phyloP scores from a whole-genome alignment of 495 filamentous ascomycete species.

The Lepidopterella palustris region DNA sequence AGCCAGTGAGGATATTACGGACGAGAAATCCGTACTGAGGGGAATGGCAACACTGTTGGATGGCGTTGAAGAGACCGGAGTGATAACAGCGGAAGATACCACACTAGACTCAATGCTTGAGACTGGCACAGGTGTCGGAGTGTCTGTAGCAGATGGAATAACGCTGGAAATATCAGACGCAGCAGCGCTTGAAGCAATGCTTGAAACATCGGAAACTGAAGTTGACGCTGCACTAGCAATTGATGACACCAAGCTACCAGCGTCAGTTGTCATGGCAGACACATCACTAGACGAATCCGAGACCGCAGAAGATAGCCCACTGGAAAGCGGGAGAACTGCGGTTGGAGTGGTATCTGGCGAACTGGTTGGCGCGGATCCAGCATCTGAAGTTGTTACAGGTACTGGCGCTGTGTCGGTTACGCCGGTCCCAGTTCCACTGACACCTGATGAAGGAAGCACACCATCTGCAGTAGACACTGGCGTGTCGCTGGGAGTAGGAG shows the following conservation, averaged over 20 bases:
- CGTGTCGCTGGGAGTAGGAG: not conserved
- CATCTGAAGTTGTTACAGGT: not conserved
- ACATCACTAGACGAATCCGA: constrained; percentile 11
- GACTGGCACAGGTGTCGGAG: not conserved
- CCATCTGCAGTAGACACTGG: not conserved
- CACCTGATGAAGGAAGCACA: not conserved
- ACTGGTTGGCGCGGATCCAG: no score
- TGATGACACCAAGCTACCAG: constrained; percentile 21
- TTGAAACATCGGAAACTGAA: constrained; percentile 7
- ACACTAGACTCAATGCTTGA: not conserved
- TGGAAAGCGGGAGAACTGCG: not conserved
- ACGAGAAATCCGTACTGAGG: not conserved
- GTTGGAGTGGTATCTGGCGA: constrained; percentile 1
- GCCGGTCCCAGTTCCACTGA: not conserved
- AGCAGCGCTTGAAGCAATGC: constrained; percentile 14
- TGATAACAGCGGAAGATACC: not conserved
- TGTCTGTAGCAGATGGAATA: not conserved
- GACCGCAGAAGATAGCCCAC: constrained; percentile 2
- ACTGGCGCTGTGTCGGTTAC: not conserved
- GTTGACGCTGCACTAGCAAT: constrained; percentile 9
- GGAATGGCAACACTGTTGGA: not conserved
- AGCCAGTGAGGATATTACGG: not conserved
- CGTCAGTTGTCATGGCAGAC: constrained; percentile 17
- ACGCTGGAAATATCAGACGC: constrained; percentile 10
- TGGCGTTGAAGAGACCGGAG: not conserved